Base-by-base conservation (phyloP, 176 grass and related monocot species). In the Oropetium thomaeum region DNA sequence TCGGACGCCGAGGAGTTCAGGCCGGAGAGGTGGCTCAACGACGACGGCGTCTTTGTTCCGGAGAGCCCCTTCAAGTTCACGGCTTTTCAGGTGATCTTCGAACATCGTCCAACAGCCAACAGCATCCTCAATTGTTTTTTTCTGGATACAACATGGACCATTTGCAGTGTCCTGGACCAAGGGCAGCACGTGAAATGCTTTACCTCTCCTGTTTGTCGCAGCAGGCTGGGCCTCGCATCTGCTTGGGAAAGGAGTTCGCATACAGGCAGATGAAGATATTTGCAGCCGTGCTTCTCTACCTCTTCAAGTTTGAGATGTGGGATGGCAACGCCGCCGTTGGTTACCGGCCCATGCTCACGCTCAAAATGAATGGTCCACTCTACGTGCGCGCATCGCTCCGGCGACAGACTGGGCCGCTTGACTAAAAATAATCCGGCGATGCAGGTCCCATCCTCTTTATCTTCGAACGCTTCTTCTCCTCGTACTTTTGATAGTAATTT, bases 201-300 rank as follows among this genome's bases (percentile, higher is more conserved):
- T 4, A 28, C 8, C 4, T 15, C 1, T 84, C 9, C 64, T 70
- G 11, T 58, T 33, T 5, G 1, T 13, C 12, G 3, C 6, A 17
- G 13, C 58, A 90, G 93, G 93, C 90, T 2, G 93, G 93, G 5
- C 90, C 90, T 67, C 82, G 93, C 6, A 76, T 97, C 20, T 97
- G 93, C 49, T 66, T 97, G 73, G 93, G 93, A 2, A 97, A 87
- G 77, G 93, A 93, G n/a, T 97, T 97, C 29, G 93, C 93, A 2
- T 97, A 93, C 43, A 84, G 90, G 28, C 85, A 97, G 79, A 97
- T 97, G 83, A 93, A 93, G 47, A 93, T 97, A 45, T 70, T 90
- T 13, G 83, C 85, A 3, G 85, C 87, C 0, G 62, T 81, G 10
- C 77, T 97, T 11, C 61, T 93, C 49, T 81, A 77, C 60, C 45